phyloP scores from a whole-genome alignment of 192 early-diverging fungal genomes.

The Backusella circina region DNA sequence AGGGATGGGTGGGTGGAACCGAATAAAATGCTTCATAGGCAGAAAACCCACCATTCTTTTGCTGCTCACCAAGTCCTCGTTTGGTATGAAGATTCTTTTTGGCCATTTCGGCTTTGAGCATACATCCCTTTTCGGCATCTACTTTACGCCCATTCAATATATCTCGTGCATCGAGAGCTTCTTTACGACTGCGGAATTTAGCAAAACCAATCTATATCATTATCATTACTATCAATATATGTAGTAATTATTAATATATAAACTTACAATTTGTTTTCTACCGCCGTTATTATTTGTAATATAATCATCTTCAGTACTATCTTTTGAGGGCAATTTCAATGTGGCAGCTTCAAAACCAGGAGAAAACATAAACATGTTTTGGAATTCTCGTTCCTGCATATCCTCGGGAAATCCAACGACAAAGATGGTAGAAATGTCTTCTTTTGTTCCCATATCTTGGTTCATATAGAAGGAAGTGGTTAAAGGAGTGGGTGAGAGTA shows the following conservation, averaged over 20 bases:
- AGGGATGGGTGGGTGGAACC: constrained; percentile 18
- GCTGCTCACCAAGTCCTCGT: constrained; percentile 48
- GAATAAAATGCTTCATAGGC: constrained; percentile 39
- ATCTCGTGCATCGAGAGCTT: constrained; percentile 90
- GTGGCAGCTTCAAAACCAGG: constrained; percentile 97
- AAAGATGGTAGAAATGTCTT: constrained; percentile 99
- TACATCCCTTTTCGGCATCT: constrained; percentile 71
- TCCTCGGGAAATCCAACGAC: constrained; percentile 99
- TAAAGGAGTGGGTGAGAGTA: constrained; percentile 7
- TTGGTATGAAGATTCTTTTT: constrained; percentile 98
- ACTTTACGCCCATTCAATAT: constrained; percentile 87
- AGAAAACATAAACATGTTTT: constrained; percentile 99
- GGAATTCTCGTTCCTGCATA: constrained; percentile 98
- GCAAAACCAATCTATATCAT: constrained; percentile 92
- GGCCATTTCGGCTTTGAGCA: constrained; percentile 98
- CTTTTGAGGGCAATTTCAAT: constrained; percentile 81
- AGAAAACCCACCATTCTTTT: not conserved
- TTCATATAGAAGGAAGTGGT: not conserved
- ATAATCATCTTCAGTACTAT: constrained; percentile 48
- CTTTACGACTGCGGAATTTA: constrained; percentile 89
- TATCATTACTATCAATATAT: not conserved
- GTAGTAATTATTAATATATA: not conserved
- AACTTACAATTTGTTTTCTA: constrained; percentile 89
- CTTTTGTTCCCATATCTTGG: constrained; percentile 23
- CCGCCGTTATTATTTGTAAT: constrained; percentile 40